Evolutionary conservation across 2,329 filamentous ascomycete species (phyloP), one percentile per base, ranked within the genome.

Genomic region (Fusarium nanum): DNA sequence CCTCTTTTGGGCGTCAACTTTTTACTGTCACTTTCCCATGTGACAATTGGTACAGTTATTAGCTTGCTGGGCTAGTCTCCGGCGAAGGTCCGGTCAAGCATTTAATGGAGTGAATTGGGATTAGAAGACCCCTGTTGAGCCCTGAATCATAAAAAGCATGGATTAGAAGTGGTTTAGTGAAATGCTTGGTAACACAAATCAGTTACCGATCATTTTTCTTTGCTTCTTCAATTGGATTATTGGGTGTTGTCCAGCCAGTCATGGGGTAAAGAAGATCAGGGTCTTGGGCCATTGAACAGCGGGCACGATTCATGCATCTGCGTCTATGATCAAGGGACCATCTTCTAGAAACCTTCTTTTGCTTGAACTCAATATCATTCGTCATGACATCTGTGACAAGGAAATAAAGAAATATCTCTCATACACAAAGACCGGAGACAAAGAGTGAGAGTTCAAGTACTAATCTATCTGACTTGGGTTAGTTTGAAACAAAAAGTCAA

Each of bases 401-500:
- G 30, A n/a, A 41, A 41, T 41, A 41, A 18, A 18, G 20, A 13
- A 23, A 37, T n/a, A 42, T 42, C 48, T 50, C 30, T 40, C 6
- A 27, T 44, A 25, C 34, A 6, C 34, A 6, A 40, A 63, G 28
- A 6, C 53, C 53, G 46, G 42, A 48, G 32, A 64, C 52, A 48
- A 57, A 41, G 32, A 49, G 28, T 2, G 25, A 45, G 8, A 37
- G 27, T 22, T 27, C 18, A 53, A 45, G 45, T 14, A 45, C n/a
- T n/a, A n/a, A n/a, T 67, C 64, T 62, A 50, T 22, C 25, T 53
- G 49, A 34, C 34, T 64, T 59, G 68, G 60, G 61, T 71, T 73
- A 74, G 73, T 72, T 71, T 73, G 76, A 77, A 77, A 77, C 76
- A 73, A 55, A 62, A 34, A n/a, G 53, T 53, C 47, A 57, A 60